Evolutionary conservation across 2,329 filamentous ascomycete genomes (phyloP).

Genomic region (Diaporthe humulicola): DNA sequence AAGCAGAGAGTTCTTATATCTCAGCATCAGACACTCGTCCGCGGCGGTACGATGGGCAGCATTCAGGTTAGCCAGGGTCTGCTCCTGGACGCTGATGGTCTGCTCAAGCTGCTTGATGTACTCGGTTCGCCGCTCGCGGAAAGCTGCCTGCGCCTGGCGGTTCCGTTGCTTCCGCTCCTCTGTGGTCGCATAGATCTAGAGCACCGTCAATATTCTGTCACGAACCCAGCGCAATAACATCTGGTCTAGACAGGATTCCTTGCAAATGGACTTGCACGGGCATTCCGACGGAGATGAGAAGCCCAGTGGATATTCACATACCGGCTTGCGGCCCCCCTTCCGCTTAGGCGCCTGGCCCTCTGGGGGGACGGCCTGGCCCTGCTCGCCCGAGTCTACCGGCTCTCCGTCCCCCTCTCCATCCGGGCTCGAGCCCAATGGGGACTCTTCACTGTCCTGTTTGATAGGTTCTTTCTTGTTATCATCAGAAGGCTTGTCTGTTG

Average conservation of each 20-base stretch:
- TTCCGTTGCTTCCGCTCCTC: constrained; percentile 99
- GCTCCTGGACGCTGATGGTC: constrained; percentile 97
- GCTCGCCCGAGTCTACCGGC: constrained; percentile 55
- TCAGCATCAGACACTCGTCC: constrained; percentile 97
- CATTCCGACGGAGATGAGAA: no score
- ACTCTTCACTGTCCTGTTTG: constrained; percentile 73
- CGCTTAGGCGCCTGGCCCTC: constrained; percentile 83
- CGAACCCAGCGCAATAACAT: neutral
- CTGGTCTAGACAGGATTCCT: neutral
- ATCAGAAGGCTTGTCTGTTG: constrained; percentile 74
- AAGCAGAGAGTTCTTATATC: constrained; percentile 97
- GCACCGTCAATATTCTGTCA: constrained; percentile 27
- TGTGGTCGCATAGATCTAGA: constrained; percentile 96
- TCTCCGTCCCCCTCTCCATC: constrained; percentile 51
- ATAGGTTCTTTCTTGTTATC: constrained; percentile 67
- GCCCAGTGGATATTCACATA: constrained; percentile 60
- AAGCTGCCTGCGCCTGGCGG: constrained; percentile 95
- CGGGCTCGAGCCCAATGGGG: constrained; percentile 67
- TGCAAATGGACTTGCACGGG: neutral
- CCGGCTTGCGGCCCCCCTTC: constrained; percentile 97
- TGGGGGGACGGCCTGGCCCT: constrained; percentile 55
- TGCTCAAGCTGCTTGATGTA: constrained; percentile 99
- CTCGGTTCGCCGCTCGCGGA: constrained; percentile 95
- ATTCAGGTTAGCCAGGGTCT: constrained; percentile 91
- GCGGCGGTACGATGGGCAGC: constrained; percentile 94